Evolutionary conservation across 108 stramenopile genomes (phyloP).

Genomic region (Pseudonitzschia pungens): DNA sequence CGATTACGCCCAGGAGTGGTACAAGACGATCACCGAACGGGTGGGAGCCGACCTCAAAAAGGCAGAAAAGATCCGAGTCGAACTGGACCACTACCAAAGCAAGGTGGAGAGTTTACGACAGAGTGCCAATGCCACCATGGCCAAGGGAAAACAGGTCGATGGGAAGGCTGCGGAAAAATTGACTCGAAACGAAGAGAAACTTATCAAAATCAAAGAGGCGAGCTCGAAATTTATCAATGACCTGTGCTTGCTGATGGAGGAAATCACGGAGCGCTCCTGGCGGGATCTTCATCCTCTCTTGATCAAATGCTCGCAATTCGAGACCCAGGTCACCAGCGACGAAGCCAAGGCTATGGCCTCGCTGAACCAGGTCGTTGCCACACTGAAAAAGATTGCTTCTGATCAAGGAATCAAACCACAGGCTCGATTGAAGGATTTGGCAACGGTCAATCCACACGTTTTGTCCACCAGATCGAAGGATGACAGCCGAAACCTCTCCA

Average conservation of each 20-base stretch:
- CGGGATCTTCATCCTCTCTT: constrained; percentile 78
- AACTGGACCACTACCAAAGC: constrained; percentile 73
- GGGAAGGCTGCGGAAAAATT: constrained; percentile 59
- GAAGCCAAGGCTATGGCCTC: constrained; percentile 47
- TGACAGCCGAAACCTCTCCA: constrained; percentile 13
- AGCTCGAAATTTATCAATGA: constrained; percentile 57
- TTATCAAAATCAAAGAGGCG: constrained; percentile 52
- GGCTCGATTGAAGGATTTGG: constrained; percentile 72
- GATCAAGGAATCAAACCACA: constrained; percentile 55
- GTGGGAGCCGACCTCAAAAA: constrained; percentile 51
- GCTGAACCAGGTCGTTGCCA: constrained; percentile 48
- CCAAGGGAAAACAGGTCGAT: constrained; percentile 72
- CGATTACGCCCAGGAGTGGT: constrained; percentile 77
- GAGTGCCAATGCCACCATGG: constrained; percentile 56
- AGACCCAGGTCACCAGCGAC: constrained; percentile 61
- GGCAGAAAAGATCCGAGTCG: constrained; percentile 66
- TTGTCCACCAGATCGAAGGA: constrained; percentile 45
- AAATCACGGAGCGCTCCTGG: constrained; percentile 79
- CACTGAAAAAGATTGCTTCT: constrained; percentile 54
- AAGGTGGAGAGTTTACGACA: constrained; percentile 72
- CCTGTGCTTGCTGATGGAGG: constrained; percentile 73
- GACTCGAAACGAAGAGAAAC: constrained; percentile 76
- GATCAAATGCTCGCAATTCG: constrained; percentile 78
- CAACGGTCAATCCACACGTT: constrained; percentile 42
- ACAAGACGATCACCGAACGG: constrained; percentile 65